Evolutionary conservation across 768 basidiomycete species (phyloP), one percentile per base, ranked within the genome.

Genomic region (Boletus pseudopeckii): DNA sequence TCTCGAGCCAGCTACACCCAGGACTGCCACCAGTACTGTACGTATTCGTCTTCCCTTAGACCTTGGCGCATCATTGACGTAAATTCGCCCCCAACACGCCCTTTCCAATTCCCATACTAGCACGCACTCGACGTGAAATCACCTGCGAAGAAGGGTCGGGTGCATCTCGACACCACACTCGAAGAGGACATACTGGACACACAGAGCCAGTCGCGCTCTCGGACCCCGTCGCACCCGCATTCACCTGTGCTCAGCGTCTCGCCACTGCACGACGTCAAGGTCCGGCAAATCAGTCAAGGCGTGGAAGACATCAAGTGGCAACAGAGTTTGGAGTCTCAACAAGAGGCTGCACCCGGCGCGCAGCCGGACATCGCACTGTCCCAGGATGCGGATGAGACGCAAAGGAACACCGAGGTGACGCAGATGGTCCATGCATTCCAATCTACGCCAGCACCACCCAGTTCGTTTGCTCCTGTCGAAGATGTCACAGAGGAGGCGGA

Each of bases 271-370:
- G 87, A 90, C 70, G 81, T 86, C 72, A 90, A 87, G 74, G 82
- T 87, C 53, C 80, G 85, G 48, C 88, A 89, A 72, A 88, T 89
- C 61, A 88, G 86, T 57, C 84, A 84, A 63, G 85, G 86, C 26
- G 87, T 90, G 32, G 87, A 88, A 67, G 88, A 90, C 64, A 80
- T 89, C 57, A 83, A 75, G 64, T 88, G 86, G 88, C 76, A 78
- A 66, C 83, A 80, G 53, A 70, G 34, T 30, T 15, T 56, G n/a
- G 55, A 57, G 14, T 39, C 48, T 1, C 60, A 60, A 24, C 57
- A 60, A 22, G 55, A 64, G 28, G 22, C 48, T 2, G 56, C 48
- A 28, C 45, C 45, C 14, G 36, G 48, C 34, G 36, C 52, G 2
- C 63, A 53, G 30, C 53, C 37, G 18, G 48, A 30, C 54, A 55